phyloP scores from a whole-genome alignment of 2,329 filamentous ascomycete species.

The Phialophora verrucosa region DNA sequence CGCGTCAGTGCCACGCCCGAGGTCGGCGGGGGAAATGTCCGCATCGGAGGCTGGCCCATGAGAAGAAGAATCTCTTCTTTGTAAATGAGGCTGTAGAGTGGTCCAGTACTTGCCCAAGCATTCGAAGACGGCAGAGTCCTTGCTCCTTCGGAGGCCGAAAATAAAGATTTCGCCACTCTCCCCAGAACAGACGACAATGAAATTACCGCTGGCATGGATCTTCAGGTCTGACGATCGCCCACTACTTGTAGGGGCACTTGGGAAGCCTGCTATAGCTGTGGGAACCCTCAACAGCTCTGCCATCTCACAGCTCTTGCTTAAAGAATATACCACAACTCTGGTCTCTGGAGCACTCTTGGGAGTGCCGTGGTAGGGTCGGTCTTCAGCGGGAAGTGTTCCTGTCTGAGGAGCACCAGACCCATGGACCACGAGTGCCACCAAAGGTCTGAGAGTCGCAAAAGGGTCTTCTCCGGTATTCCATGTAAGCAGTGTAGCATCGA shows the following conservation, averaged over 20 bases:
- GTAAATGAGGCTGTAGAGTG: conserved; percentile 66
- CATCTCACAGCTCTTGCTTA: conserved; percentile 74
- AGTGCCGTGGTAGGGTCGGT: conserved; percentile 2
- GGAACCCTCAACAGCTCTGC: conserved; percentile 75
- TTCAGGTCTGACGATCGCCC: conserved; percentile 69
- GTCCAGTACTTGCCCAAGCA: conserved; percentile 95
- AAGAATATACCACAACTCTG: conserved; percentile 84
- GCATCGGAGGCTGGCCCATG: conserved; percentile 54
- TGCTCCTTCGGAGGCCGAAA: conserved; percentile 57
- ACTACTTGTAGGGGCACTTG: conserved; percentile 9
- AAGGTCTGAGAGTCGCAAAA: conserved; percentile 65
- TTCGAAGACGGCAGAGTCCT: conserved; percentile 51
- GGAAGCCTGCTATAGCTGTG: conserved; percentile 43
- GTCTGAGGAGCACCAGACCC: conserved; percentile 62
- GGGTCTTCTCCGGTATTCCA: conserved; percentile 65
- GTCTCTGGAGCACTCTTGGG: conserved; percentile 73
- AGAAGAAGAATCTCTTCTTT: conserved; percentile 51
- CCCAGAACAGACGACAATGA: conserved; percentile 77
- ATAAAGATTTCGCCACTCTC: conserved; percentile 86
- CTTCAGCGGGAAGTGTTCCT: conserved; percentile 37
- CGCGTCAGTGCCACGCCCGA: conserved; percentile 41
- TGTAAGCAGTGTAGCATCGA: conserved; percentile 81
- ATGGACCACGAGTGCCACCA: conserved; percentile 81
- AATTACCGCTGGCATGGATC: conserved; percentile 73
- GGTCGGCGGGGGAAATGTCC: conserved; percentile 50